Base-by-base conservation (phyloP, 2,329 filamentous ascomycete genomes). In the Fusarium sublunatum region DNA sequence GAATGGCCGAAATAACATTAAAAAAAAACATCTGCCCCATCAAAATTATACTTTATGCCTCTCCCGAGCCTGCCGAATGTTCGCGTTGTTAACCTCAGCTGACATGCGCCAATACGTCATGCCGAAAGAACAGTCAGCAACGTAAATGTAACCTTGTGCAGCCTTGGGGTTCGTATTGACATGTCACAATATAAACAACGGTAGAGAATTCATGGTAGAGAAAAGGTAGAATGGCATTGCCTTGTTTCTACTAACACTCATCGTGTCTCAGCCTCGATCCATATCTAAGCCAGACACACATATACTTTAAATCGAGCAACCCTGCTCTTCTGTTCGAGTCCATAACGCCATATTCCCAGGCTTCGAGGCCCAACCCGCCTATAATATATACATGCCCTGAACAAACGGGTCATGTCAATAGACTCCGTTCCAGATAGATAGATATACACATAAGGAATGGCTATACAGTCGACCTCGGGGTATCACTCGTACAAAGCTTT, bases 401-500 rank as follows among this genome's bases (percentile, higher is more conserved):
- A 19, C 6, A 31, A 11, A 22, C 15, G 7, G 38, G 25, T 32
- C 22, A 42, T 56, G 22, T n/a, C 39, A 15, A 12, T 28, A 39
- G 9, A 34, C 22, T 29, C 36, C 46, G 12, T 29, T 25, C 28
- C 35, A 28, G 34, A 29, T 52, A 28, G 26, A 28, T 34, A 40
- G n/a, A 43, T 61, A 49, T 46, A 58, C 25, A 61, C 13, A 32
- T 22, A 25, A 40, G 43, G 41, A 49, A 50, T 24, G 24, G 43
- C 39, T 25, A 48, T 53, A 24, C 11, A 47, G 31, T 47, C 58
- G 44, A 58, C 35, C 50, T 39, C 25, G 29, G 61, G 63, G 63
- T 66, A 65, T 65, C 63, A 59, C 53, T 56, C 40, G n/a, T 48
- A 52, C 41, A 47, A 55, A 49, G 48, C 49, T 50, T 65, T 54